Conservation (phyloP, 2,329 filamentous ascomycete genomes). For the Claviceps pazoutovae region DNA sequence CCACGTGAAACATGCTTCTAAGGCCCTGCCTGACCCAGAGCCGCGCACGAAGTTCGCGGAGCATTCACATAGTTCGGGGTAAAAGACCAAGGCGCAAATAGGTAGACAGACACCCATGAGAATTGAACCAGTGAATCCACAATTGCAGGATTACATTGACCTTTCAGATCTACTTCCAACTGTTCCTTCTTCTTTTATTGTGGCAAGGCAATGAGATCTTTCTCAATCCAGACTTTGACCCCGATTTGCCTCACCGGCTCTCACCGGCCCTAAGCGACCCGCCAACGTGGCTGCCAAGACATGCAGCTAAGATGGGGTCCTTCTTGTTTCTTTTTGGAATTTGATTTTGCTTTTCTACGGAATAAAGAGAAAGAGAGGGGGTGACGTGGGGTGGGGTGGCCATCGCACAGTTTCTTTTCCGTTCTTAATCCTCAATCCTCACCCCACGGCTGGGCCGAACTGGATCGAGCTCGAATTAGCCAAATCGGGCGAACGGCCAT, state of each 20-base stretch:
- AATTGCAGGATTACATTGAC: too few relatives aligned
- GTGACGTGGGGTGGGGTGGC: not conserved
- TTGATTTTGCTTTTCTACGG: not conserved
- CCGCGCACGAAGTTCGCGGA: too few relatives aligned
- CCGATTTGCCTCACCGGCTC: not conserved
- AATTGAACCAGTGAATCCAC: too few relatives aligned
- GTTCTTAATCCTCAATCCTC: not conserved
- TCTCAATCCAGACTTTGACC: not conserved
- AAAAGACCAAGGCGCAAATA: not conserved
- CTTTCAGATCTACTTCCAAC: too few relatives aligned
- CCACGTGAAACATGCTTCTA: not conserved
- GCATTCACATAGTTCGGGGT: not conserved
- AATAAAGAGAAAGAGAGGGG: not conserved
- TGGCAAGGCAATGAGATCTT: too few relatives aligned
- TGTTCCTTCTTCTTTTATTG: too few relatives aligned
- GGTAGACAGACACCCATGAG: too few relatives aligned
- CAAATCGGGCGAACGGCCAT: not conserved
- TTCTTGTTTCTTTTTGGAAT: not conserved
- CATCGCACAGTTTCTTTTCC: too few relatives aligned
- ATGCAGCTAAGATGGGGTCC: not conserved
- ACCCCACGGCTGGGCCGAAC: not conserved
- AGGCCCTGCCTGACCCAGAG: too few relatives aligned
- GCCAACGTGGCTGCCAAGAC: not conserved
- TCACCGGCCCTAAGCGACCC: not conserved
- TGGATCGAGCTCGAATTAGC: not conserved